Conservation (phyloP, 176 grass and related monocot genomes). For the Zoysia japonica region DNA sequence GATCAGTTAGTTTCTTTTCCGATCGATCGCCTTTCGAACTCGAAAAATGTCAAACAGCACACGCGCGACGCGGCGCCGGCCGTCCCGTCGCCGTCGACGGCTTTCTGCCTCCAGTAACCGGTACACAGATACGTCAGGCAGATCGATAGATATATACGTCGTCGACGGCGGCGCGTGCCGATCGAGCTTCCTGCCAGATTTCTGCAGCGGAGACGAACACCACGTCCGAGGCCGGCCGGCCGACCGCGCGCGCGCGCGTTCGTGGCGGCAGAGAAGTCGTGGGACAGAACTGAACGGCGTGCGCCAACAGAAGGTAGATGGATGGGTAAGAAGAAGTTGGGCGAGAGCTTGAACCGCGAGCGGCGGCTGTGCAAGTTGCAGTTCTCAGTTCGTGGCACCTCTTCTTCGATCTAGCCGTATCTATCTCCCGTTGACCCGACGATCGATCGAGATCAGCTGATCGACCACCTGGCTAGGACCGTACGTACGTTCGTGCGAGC, state of each 20-base stretch:
- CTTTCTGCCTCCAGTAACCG: slow-evolving; percentile 74
- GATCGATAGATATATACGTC: not conserved
- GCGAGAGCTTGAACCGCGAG: no score
- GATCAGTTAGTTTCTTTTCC: not conserved
- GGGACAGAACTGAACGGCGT: no score
- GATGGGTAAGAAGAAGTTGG: no score
- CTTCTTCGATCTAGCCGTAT: no score
- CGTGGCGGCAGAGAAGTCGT: not conserved
- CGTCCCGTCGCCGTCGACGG: slow-evolving; percentile 49
- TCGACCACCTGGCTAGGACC: not conserved
- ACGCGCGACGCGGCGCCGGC: slow-evolving; percentile 2
- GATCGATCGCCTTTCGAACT: slow-evolving; percentile 40
- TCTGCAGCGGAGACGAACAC: not conserved
- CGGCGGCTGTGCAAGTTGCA: no score
- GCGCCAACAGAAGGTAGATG: no score
- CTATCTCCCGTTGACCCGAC: no score
- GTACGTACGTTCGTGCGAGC: no score
- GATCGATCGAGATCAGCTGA: not conserved
- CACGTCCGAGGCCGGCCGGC: no score
- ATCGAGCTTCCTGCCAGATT: not conserved
- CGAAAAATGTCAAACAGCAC: slow-evolving; percentile 44
- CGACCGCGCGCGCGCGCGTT: not conserved
- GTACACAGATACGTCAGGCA: slow-evolving; percentile 37
- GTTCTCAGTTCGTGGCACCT: no score
- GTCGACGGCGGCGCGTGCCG: not conserved